Evolutionary conservation across 1,139 yeast species (phyloP).

Genomic region (Yamadazyma aaseri): DNA sequence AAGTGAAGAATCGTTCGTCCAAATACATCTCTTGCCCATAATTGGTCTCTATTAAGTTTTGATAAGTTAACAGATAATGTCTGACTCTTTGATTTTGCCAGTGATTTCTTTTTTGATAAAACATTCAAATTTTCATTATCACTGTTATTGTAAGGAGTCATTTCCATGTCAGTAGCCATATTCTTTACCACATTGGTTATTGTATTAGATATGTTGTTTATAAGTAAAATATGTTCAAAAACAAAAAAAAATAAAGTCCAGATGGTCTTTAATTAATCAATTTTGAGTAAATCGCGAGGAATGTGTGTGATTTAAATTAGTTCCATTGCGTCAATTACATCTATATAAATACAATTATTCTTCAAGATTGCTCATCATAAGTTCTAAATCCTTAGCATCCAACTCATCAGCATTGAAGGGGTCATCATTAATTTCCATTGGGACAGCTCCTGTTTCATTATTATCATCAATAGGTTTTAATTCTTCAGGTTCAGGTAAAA

Average conservation of each 20-base stretch:
- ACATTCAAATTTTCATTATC: no score
- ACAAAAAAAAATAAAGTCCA: no score
- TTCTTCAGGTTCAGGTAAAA: conserved; percentile 28
- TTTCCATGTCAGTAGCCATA: conserved; percentile 13
- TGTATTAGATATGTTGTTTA: no score
- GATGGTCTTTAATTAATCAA: no score
- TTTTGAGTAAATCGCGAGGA: no score
- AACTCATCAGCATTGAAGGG: conserved; percentile 7
- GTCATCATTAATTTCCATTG: conserved; percentile 9
- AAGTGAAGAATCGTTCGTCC: conserved; percentile 72
- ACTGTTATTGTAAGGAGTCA: no score
- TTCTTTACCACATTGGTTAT: conserved; percentile 19
- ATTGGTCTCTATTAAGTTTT: conserved; percentile 39
- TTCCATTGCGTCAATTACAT: no score
- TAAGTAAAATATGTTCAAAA: no score
- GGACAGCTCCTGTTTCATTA: conserved; percentile 2
- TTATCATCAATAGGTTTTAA: conserved; percentile 3
- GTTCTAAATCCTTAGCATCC: conserved; percentile 17
- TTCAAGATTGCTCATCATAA: conserved; percentile 15
- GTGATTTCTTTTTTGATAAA: no score
- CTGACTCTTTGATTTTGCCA: no score
- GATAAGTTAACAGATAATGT: conserved; percentile 16
- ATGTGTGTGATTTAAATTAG: no score
- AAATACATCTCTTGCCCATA: conserved; percentile 60
- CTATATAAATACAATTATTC: no score